These are phyloP conservation scores for Phytophthora aleatoria DNA, from an alignment of 352 stramenopile genomes.

Conservation along the genomic window DNA sequence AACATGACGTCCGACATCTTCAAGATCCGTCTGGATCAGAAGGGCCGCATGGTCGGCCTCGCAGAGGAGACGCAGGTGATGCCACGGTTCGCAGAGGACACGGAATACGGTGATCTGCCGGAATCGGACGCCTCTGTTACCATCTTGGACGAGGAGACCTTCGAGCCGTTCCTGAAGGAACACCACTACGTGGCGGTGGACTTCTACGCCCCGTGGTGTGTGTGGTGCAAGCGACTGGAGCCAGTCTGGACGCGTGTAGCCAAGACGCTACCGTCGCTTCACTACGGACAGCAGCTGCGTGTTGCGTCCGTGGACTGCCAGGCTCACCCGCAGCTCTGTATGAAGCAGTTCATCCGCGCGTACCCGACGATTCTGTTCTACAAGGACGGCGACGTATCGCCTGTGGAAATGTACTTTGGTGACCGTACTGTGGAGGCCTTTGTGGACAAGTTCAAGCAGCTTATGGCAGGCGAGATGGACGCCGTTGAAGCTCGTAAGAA, in stretches of 20 bases:
- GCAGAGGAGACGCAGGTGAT: conserved; percentile 89
- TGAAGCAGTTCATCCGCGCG: conserved; percentile 95
- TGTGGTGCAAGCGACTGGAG: conserved; percentile 97
- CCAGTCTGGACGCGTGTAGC: conserved; percentile 95
- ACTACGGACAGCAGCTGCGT: conserved; percentile 83
- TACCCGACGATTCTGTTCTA: conserved; percentile 98
- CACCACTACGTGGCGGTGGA: conserved; percentile 97
- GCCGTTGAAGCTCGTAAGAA: conserved; percentile 88
- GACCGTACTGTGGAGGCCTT: conserved; percentile 93
- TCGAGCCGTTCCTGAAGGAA: conserved; percentile 91
- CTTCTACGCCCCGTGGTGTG: conserved; percentile 96
- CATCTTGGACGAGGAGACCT: conserved; percentile 83
- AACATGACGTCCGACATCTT: conserved; percentile 99
- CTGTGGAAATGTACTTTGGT: conserved; percentile 96
- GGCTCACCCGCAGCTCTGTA: conserved; percentile 91
- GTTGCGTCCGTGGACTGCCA: conserved; percentile 95
- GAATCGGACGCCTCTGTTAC: conserved; percentile 81
- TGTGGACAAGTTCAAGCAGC: conserved; percentile 90
- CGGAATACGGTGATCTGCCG: conserved; percentile 71
- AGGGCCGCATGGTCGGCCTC: conserved; percentile 83
- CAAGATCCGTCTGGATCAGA: conserved; percentile 93
- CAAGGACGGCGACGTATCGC: conserved; percentile 90
- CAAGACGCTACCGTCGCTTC: conserved; percentile 89
- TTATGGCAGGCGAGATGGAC: conserved; percentile 80
- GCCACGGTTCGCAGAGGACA: conserved; percentile 71